These are phyloP conservation scores for Penicillium arizonense DNA, from an alignment of 495 filamentous ascomycete species.

Conservation along the genomic window DNA sequence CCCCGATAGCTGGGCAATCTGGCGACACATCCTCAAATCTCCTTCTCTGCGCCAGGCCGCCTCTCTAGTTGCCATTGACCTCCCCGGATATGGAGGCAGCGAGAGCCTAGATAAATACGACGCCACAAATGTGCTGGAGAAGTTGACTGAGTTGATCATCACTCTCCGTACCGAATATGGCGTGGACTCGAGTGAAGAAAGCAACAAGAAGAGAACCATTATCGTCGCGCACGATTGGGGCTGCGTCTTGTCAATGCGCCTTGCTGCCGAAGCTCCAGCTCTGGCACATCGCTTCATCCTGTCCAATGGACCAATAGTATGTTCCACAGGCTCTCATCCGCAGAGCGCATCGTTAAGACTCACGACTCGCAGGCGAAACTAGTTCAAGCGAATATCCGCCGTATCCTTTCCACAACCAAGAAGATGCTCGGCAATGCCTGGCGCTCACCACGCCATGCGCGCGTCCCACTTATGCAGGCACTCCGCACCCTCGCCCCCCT, in stretches of 20 bases:
- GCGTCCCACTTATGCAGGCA: constrained; percentile 39
- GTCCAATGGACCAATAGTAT: constrained; percentile 48
- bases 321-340: constrained; percentile 10
- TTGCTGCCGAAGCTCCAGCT: constrained; percentile 53
- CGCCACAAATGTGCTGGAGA: constrained; percentile 49
- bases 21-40: constrained; percentile 41
- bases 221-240: constrained; percentile 61
- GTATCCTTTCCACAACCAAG: constrained; percentile 33
- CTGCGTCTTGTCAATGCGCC: constrained; percentile 46
- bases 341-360: neutral
- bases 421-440: constrained; percentile 49
- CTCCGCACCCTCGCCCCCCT: constrained; percentile 37
- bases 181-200: constrained; percentile 27
- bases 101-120: constrained; percentile 45
- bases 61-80: constrained; percentile 49
- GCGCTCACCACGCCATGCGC: constrained; percentile 37
- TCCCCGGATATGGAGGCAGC: constrained; percentile 56
- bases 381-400: constrained; percentile 30
- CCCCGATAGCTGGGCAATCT: constrained; percentile 56
- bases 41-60: constrained; percentile 29
- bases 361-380: constrained; percentile 23
- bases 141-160: constrained; percentile 48
- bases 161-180: constrained; percentile 46
- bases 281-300: constrained; percentile 54
- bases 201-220: constrained; percentile 36